Base-by-base conservation (phyloP, 2,329 filamentous ascomycete genomes). In the Dissoconium aciculare region DNA sequence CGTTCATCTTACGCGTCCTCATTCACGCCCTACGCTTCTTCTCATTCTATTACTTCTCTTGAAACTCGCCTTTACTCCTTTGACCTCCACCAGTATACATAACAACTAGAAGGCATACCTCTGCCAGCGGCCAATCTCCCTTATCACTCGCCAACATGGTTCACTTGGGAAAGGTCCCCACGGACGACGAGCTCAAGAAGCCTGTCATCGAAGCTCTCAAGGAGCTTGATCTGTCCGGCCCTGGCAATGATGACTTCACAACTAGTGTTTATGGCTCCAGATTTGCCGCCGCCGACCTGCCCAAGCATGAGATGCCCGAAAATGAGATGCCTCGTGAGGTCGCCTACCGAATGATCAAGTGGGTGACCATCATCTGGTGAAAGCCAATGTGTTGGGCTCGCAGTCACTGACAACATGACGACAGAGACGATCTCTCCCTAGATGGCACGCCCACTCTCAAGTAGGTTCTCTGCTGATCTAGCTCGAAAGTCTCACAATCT, bases 291-390 rank as follows among this genome's bases (percentile, higher is more conserved):
- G 63, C 78, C 50, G 82, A 92, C 48, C 65, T 95, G 25, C 84
- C 85, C 15, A 71, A 69, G 50, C 65, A 79, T 50, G 78, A 84
- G 60, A 94, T 95, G 72, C 84, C 87, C 1, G 83, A 93, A 47
- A 50, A 60, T 12, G 81, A 91, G 58, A 93, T 94, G 85, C 87
- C 87, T 26, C 74, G 71, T 45, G 80, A 92, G 44, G 71, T 93
- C 31, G 87, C 87, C n/a, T 93, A 94, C 57, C 77, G 84, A 28
- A 79, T 94, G 80, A 94, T 94, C 66, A 87, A 83, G 64, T 49
- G 21, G 35, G 46, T 27, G 25, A 10, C 12, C 25, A 13, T 4
- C 8, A 17, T 15, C 14, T 19, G 16, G 17, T 3, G 12, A 11
- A 9, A 24, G 9, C 11, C 26, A 10, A 24, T 23, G 19, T 8